Base-by-base conservation (phyloP, 2,329 filamentous ascomycete genomes). In the Claviceps digitariae region DNA sequence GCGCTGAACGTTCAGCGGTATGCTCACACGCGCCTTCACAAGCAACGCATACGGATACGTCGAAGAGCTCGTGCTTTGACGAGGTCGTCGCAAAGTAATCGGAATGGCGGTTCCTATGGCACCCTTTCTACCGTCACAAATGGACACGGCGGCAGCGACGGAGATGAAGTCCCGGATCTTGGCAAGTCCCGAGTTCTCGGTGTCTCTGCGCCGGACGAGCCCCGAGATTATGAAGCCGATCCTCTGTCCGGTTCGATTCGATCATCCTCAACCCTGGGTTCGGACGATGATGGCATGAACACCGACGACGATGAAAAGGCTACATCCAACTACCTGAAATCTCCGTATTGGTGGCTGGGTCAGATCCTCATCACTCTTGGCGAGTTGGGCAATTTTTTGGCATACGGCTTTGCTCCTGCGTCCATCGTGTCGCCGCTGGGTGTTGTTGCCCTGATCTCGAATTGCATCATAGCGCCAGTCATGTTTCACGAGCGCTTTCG, bases 1-100 rank as follows among this genome's bases (percentile, higher is more conserved):
- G 93, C 93, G 13, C 80, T 98, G 56, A 98, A 98, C 65, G 91
- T 94, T 50, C 93, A 98, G 69, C 83, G 93, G 59, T 97, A 97
- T 66, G 91, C 93, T 36, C 93, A 98, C 65, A 88, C 93, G 54
- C 81, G 85, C 54, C 77, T 98, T 57, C 82, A 88, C 57, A 78
- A 83, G 60, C 83, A 90, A 66, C 81, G 78, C 60, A 74, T 78
- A 47, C 76, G 79, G 57, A 72, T 76, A 47, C 76, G 78, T 51
- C 73, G 76, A 56, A 75, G 74, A 48, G 75, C 77, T 10, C 77
- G 72, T 58, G 72, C 76, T 50, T 74, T 76, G n/a, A 63, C 76
- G 61, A 78, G 75, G 59, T 73, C 72, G 44, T 65, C 67, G 8
- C 68, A 67, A 57, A 62, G 57, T 52, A 62, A 61, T 54, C 57